Percentiles rank a stretch among this genome's conserved stretches.
Conservation (phyloP, 805 yeast genomes). For the Kodamaea neixiangensis region DNA sequence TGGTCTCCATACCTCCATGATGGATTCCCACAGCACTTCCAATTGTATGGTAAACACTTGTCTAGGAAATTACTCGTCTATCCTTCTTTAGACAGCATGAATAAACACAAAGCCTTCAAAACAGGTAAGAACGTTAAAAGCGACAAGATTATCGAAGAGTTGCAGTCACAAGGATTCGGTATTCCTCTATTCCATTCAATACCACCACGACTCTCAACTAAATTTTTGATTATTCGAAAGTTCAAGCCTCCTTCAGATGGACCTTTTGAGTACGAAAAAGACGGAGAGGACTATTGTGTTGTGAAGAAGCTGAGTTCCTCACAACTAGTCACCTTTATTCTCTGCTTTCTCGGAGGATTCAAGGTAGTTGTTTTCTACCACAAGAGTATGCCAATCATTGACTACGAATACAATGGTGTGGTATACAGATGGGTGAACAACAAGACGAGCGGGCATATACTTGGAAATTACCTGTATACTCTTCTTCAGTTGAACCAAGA, state of each 20-base stretch:
- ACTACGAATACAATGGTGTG: conserved; percentile 10
- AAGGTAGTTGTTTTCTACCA: conserved; percentile 9
- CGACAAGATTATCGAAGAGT: background rate
- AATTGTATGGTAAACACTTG: background rate
- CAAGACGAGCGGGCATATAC: background rate
- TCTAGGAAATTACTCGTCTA: background rate
- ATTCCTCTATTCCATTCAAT: conserved; percentile 4
- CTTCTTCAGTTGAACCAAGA: background rate
- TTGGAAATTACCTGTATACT: conserved; percentile 4
- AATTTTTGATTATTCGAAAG: background rate
- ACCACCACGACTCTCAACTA: background rate
- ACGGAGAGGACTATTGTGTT: conserved; percentile 6
- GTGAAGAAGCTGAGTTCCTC: background rate
- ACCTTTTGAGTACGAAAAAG: conserved; percentile 4
- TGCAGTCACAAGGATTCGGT: conserved; percentile 5
- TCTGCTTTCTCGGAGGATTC: background rate
- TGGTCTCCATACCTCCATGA: background rate
- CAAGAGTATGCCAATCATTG: conserved; percentile 7
- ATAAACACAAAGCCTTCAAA: conserved; percentile 4
- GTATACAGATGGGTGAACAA: conserved; percentile 10
- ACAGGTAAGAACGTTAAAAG: background rate
- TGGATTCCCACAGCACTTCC: background rate
- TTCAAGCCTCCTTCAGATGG: background rate
- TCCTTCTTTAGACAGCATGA: conserved; percentile 2
- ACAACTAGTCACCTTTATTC: background rate